Evolutionary conservation across 202 grass and related monocot genomes (phyloP).

Genomic region (Carex arenaria): DNA sequence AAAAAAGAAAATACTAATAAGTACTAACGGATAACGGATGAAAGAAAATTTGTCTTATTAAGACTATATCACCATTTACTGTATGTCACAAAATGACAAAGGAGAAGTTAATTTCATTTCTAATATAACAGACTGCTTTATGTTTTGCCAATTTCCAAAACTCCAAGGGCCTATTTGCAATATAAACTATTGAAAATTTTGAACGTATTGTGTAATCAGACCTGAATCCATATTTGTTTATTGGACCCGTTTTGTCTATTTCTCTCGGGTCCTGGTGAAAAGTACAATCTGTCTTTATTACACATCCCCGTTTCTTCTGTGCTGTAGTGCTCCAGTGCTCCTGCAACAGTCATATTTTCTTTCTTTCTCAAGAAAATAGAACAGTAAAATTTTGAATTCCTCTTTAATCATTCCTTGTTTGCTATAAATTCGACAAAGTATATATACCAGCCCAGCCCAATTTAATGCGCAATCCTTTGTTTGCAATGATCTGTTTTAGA

Average conservation of each 20-base stretch:
- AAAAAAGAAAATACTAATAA: no score
- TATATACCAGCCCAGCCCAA: neutral
- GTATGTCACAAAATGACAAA: no score
- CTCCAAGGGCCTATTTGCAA: neutral
- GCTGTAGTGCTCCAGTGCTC: neutral
- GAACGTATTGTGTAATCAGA: neutral
- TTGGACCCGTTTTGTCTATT: constrained; percentile 9
- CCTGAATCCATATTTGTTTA: neutral
- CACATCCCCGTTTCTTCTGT: neutral
- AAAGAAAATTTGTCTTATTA: no score
- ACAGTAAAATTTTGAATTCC: neutral
- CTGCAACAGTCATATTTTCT: neutral
- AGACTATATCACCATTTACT: no score
- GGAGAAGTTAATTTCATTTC: no score
- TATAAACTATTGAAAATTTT: neutral
- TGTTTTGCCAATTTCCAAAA: neutral
- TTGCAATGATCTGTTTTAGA: no score
- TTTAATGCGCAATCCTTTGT: neutral
- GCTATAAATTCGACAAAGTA: neutral
- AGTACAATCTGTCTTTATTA: constrained; percentile 17
- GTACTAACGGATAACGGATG: no score
- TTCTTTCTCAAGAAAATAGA: neutral
- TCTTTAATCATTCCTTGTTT: neutral
- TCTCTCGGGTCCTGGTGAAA: neutral
- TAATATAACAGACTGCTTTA: no score